Evolutionary conservation across 306 rosid genomes (phyloP).

Genomic region (Morella rubra): DNA sequence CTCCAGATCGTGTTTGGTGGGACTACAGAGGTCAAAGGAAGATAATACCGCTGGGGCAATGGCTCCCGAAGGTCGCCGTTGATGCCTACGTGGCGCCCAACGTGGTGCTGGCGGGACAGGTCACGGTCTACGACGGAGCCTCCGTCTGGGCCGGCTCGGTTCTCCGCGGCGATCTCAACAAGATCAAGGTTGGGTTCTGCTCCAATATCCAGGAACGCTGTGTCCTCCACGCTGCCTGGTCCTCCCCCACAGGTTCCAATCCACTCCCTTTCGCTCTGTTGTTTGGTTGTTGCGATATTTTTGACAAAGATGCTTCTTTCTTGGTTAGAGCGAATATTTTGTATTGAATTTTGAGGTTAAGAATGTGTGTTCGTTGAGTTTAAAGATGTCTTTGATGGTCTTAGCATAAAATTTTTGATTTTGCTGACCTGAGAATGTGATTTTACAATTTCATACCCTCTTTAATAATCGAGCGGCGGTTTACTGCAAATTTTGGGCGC

Average conservation of each 20-base stretch:
- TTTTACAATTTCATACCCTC: background rate
- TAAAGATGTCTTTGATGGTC: background rate
- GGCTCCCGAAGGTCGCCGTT: slow-evolving; percentile 91
- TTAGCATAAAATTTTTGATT: background rate
- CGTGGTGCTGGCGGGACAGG: slow-evolving; percentile 97
- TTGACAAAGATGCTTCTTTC: background rate
- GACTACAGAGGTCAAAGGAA: slow-evolving; percentile 97
- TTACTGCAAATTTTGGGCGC: background rate
- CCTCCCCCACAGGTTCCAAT: slow-evolving; percentile 85
- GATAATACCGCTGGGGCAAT: slow-evolving; percentile 90
- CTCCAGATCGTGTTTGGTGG: slow-evolving; percentile 88
- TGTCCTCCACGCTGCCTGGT: slow-evolving; percentile 95
- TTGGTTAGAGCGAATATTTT: background rate
- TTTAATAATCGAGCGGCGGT: background rate
- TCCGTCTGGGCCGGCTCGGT: slow-evolving; percentile 95
- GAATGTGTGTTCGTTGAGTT: background rate
- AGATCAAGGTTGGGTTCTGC: slow-evolving; percentile 86
- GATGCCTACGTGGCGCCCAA: slow-evolving; percentile 99
- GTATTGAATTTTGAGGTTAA: background rate
- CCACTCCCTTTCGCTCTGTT: background rate
- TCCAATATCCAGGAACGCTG: slow-evolving; percentile 94
- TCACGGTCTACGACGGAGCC: slow-evolving; percentile 83
- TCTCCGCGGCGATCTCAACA: slow-evolving; percentile 97
- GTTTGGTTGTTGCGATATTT: background rate
- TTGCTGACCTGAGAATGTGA: background rate